Base-by-base conservation (phyloP, 2,329 filamentous ascomycete species). In the Xylaria sp. region DNA sequence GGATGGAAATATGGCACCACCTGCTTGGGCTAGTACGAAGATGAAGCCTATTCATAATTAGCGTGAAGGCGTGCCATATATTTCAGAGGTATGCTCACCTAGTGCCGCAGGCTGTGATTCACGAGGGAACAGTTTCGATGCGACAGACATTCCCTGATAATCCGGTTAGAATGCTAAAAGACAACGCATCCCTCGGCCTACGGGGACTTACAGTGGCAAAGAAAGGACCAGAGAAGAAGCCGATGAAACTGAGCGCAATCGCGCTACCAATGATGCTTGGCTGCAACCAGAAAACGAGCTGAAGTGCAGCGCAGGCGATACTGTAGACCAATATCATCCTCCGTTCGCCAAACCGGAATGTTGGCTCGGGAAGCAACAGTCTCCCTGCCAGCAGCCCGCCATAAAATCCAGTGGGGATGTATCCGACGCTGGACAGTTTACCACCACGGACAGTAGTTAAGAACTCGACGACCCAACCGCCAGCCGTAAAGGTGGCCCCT, bases 381-480 rank as follows among this genome's bases (percentile, higher is more conserved):
- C 88, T 80, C 0, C 88, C 88, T 0, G 90, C 81, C 3, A 90
- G 81, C 0, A 82, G 81, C 0, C 89, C 89, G 2, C 87, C 88
- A 55, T 84, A 88, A 72, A 87, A 87, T 2, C 88, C 88, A 0
- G 88, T 85, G 0, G 88, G 86, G 0, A 91, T 85, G 60, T 91
- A 91, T 0, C 88, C 89, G 6, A 72, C 68, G 4, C 44, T 80
- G 0, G 85, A 81, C 0, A 91, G 78, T 1, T 86, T 80, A 0
- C 88, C 88, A 2, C 85, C 79, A 0, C 89, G 85, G n/a, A 88
- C 86, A 2, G 84, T 82, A 6, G 90, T 85, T 2, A 91, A 82
- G 64, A 88, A 91, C 71, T 90, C 87, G 1, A 91, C 88, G 1
- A 91, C 85, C 89, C 88, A 91, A 1, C 89, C 88, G 68, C 80